Conservation (phyloP, 306 rosid genomes). For the Benincasa hispida region DNA sequence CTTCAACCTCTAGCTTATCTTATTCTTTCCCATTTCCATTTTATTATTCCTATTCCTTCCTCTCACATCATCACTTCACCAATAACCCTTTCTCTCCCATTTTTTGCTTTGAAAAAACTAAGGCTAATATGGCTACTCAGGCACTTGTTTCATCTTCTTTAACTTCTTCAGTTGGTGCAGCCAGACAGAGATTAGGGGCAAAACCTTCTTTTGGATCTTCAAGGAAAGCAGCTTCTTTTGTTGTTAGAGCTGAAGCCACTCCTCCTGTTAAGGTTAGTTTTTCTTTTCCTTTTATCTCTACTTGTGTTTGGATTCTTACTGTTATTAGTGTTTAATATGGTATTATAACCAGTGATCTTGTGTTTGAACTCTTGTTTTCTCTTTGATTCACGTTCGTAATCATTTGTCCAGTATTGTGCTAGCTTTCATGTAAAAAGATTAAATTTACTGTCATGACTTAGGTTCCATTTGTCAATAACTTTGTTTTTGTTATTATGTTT, state of each 20-base stretch:
- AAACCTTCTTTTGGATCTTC: constrained; percentile 34
- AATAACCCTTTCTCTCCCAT: no score
- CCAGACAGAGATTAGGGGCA: constrained; percentile 42
- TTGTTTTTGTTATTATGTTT: no score
- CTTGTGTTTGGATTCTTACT: not conserved
- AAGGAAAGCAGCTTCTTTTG: constrained; percentile 45
- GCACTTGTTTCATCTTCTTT: constrained; percentile 78
- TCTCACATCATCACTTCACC: not conserved
- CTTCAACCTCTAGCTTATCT: constrained; percentile 19
- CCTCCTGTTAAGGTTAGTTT: constrained; percentile 86
- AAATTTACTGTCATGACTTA: no score
- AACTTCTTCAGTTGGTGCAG: constrained; percentile 53
- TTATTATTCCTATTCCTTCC: not conserved
- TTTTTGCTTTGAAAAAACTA: not conserved
- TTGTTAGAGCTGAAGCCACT: constrained; percentile 57
- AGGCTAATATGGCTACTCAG: constrained; percentile 56
- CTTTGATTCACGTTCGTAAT: no score
- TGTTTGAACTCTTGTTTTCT: no score
- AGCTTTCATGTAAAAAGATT: no score
- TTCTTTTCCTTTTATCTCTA: not conserved
- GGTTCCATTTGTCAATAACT: no score
- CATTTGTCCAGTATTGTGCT: not conserved
- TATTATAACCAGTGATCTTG: no score
- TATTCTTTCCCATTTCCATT: not conserved
- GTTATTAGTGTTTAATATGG: no score